Conservation (phyloP, 768 basidiomycete species). For the Thelephora ganbajun region DNA sequence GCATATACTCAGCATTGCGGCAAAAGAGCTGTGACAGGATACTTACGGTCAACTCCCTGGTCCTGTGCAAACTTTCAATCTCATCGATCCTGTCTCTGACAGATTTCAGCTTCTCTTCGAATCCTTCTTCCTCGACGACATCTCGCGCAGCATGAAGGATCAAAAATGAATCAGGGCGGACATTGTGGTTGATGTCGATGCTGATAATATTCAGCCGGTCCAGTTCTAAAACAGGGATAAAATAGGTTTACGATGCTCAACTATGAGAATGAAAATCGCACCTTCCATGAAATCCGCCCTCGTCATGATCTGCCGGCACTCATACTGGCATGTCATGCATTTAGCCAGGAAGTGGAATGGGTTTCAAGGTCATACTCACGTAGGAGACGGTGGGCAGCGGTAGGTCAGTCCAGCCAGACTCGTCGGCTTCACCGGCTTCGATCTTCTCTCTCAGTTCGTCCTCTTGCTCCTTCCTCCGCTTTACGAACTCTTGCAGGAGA, state of each 20-base stretch:
- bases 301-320: slow-evolving; percentile 72
- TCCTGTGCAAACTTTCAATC: slow-evolving; percentile 76
- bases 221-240: slow-evolving; percentile 26
- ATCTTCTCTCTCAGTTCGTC: slow-evolving; percentile 25
- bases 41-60: slow-evolving; percentile 60
- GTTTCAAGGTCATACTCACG: slow-evolving; percentile 20
- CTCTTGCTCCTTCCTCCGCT: slow-evolving; percentile 36
- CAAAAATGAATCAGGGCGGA: slow-evolving; percentile 70
- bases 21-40: background rate
- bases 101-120: slow-evolving; percentile 61
- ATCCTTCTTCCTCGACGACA: slow-evolving; percentile 61
- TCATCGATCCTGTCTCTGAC: slow-evolving; percentile 72
- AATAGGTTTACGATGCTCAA: background rate
- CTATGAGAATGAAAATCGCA: slow-evolving; percentile 16
- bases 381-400: slow-evolving; percentile 52
- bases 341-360: slow-evolving; percentile 1
- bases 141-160: slow-evolving; percentile 59
- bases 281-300: slow-evolving; percentile 72
- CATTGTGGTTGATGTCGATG: slow-evolving; percentile 68
- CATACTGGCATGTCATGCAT: slow-evolving; percentile 29
- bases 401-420: slow-evolving; percentile 26
- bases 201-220: slow-evolving; percentile 62
- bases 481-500: slow-evolving; percentile 60
- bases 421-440: slow-evolving; percentile 19
- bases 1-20: background rate